A percentile compares a stretch with the other conserved stretches of the same genome.
These are phyloP conservation scores for Westerdykella aurantiaca DNA, from an alignment of 2,329 filamentous ascomycete species.

Conservation along the genomic window DNA sequence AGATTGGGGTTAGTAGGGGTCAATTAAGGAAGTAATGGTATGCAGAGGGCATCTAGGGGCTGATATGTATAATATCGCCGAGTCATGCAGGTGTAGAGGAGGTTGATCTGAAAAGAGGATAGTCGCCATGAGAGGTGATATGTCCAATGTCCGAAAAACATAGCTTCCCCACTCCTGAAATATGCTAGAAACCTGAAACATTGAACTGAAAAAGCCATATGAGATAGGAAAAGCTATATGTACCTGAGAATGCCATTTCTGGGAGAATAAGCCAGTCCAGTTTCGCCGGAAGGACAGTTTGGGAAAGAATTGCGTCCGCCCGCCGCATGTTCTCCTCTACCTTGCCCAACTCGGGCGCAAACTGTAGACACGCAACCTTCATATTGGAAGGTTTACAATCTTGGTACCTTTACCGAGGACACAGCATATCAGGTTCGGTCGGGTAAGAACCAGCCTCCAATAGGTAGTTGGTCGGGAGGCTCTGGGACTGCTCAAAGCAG, in stretches of 20 bases:
- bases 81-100: no score
- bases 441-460: no score
- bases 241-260: conserved; percentile 70
- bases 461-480: no score
- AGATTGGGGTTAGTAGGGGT: conserved; percentile 1
- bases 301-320: conserved; percentile 59
- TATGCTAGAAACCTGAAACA: background rate
- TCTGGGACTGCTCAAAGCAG: no score
- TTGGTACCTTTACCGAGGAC: no score
- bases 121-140: no score
- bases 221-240: background rate
- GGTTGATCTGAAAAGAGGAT: no score
- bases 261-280: conserved; percentile 69
- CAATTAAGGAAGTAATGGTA: background rate
- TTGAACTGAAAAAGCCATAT: conserved; percentile 1
- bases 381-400: conserved; percentile 38
- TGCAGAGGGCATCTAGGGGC: background rate
- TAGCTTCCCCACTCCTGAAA: no score
- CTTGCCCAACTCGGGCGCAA: conserved; percentile 64
- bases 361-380: conserved; percentile 67
- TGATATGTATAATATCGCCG: conserved; percentile 1
- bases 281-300: conserved; percentile 37
- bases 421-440: no score
- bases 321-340: conserved; percentile 64
- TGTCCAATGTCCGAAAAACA: no score